These are phyloP conservation scores for Stipa capillata DNA, from an alignment of 176 grass and related monocot genomes.

Conservation along the genomic window DNA sequence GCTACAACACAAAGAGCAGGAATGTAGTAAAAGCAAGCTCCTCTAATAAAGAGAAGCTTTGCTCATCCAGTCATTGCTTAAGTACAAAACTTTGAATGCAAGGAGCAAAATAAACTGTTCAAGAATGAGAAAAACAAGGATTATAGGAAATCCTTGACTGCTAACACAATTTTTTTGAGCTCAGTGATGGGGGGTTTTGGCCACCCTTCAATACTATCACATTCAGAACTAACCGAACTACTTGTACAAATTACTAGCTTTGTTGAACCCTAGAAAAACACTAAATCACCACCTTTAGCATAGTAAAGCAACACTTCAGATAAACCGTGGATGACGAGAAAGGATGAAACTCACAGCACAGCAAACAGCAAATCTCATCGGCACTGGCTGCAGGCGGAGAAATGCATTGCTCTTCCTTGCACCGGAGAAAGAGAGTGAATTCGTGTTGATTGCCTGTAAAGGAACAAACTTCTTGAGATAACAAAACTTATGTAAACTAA, in stretches of 20 bases:
- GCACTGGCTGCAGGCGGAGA: slow-evolving; percentile 26
- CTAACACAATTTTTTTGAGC: not conserved
- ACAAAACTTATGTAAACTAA: not conserved
- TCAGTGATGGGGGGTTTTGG: not conserved
- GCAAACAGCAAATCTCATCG: slow-evolving; percentile 28
- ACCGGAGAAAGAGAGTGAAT: slow-evolving; percentile 22
- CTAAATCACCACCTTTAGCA: not conserved
- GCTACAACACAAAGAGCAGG: not conserved
- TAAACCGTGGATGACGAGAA: not conserved
- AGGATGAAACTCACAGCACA: slow-evolving; percentile 20
- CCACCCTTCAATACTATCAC: not conserved
- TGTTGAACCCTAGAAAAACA: not conserved
- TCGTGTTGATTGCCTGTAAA: slow-evolving; percentile 26
- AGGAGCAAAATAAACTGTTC: not conserved
- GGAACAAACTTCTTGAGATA: not conserved
- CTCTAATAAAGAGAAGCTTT: not conserved
- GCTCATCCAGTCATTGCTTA: not conserved
- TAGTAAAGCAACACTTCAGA: not conserved
- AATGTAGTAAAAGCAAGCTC: not conserved
- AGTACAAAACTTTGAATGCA: not conserved
- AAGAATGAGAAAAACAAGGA: not conserved
- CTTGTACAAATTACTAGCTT: not conserved
- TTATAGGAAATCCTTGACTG: not conserved
- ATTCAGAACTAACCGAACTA: not conserved
- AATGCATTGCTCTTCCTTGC: slow-evolving; percentile 19